Percentiles rank a stretch among this genome's conserved stretches.
phyloP scores from a whole-genome alignment of 78 protist species.

The Anaeramoeba flamelloides region DNA sequence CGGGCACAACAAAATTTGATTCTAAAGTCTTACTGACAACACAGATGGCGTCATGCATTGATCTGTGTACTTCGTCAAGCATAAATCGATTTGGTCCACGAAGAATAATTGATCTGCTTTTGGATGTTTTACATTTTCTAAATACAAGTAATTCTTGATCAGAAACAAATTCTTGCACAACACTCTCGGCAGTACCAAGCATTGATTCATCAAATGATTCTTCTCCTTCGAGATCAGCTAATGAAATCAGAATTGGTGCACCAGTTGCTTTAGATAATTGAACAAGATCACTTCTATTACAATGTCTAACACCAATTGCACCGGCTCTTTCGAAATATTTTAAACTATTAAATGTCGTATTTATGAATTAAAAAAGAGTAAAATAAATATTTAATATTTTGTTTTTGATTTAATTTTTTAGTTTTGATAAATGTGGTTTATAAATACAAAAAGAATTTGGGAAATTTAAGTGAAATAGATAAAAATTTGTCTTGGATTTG shows the following conservation, averaged over 20 bases:
- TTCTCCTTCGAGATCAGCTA: constrained; percentile 83
- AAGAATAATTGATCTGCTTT: constrained; percentile 66
- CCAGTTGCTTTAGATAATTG: constrained; percentile 80
- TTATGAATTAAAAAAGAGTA: too few relatives aligned
- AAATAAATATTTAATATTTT: too few relatives aligned
- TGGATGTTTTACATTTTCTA: constrained; percentile 21
- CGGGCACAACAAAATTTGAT: constrained; percentile 47
- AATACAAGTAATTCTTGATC: constrained; percentile 28
- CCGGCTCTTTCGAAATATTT: constrained; percentile 85
- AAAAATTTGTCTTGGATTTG: too few relatives aligned
- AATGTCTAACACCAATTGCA: constrained; percentile 81
- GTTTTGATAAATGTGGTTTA: too few relatives aligned
- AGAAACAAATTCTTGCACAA: constrained; percentile 58
- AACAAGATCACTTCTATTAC: constrained; percentile 66
- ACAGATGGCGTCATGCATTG: constrained; percentile 93
- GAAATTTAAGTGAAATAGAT: too few relatives aligned
- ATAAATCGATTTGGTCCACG: constrained; percentile 80
- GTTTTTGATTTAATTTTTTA: too few relatives aligned
- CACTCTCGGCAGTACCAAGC: constrained; percentile 41
- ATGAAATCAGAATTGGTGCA: constrained; percentile 42
- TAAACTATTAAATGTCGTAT: too few relatives aligned
- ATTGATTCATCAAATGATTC: constrained; percentile 60
- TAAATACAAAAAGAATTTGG: too few relatives aligned
- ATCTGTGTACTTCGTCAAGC: constrained; percentile 86
- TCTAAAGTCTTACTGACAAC: constrained; percentile 80